Evolutionary conservation across 83 land plant species (phyloP).

Genomic region (Thuja plicata): DNA sequence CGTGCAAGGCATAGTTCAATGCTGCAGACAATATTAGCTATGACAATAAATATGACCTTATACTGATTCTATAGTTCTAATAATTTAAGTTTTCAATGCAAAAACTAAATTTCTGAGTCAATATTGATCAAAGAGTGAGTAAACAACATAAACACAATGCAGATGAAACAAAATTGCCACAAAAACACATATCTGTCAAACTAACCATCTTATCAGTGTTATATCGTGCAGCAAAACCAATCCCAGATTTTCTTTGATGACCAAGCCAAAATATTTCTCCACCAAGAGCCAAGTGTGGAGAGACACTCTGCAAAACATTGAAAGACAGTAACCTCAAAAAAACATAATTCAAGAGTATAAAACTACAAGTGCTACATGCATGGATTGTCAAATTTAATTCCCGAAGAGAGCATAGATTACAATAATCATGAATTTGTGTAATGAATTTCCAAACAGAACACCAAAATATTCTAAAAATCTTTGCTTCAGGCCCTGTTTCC

Average conservation of each 20-base stretch:
- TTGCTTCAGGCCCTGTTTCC: neutral
- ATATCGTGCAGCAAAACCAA: constrained; percentile 93
- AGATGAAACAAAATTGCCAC: neutral
- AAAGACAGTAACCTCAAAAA: neutral
- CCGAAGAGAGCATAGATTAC: neutral
- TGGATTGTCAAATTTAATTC: neutral
- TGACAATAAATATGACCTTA: neutral
- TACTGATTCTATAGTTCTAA: neutral
- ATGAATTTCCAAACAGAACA: neutral
- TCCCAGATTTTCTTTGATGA: constrained; percentile 93
- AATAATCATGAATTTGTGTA: neutral
- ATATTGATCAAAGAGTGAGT: neutral
- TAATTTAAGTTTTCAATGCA: neutral
- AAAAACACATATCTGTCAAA: neutral
- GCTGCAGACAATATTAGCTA: neutral
- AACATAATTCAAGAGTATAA: neutral
- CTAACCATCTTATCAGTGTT: constrained; percentile 70
- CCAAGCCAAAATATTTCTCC: constrained; percentile 98
- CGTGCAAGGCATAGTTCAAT: neutral
- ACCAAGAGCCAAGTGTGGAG: constrained; percentile 87
- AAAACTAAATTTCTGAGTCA: neutral
- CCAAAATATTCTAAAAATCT: neutral
- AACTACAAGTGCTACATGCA: neutral
- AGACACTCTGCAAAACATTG: constrained; percentile 70
- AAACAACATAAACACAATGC: neutral